Evolutionary conservation across 2,329 filamentous ascomycete species (phyloP), one percentile per base, ranked within the genome.

Genomic region (Claviceps purpurea): DNA sequence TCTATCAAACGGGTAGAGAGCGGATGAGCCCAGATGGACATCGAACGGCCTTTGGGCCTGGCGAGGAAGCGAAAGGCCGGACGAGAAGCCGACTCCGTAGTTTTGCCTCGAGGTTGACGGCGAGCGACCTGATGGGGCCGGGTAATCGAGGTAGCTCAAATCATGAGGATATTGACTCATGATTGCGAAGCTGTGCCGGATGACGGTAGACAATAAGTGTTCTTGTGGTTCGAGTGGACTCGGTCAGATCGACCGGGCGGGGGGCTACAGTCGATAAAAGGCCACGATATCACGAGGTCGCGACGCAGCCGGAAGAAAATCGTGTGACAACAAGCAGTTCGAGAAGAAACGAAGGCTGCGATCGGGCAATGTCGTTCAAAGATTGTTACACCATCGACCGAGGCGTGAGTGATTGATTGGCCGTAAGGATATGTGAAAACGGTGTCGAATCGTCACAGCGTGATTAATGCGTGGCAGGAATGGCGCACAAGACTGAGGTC

Each of bases 1-100:
- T 74, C 85, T 69, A 69, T 93, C 87, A 50, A 78, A 75, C 16
- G 76, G 74, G 68, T 91, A 95, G 50, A 90, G 74, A 54, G 79
- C 80, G 49, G 81, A 77, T 0, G 71, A 71, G 43, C 68, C 69
- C 63, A 88, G 77, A 52, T 82, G 80, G 55, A 77, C 79, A 63
- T 95, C 89, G 65, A 90, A 87, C 59, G 86, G 85, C 60, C 88
- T 80, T 60, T 89, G 90, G 44, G 81, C 73, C 64, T 73, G 70
- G 30, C 70, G 64, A 13, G 70, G 70, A 13, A 73, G 63, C 7
- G 70, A 71, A 45, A 73, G 58, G 30, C 69, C 69, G 14, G 64
- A 65, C 72, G 54, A 76, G 74, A 73, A 84, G 73, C 77, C 67
- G 73, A 58, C 63, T 43, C 52, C 69, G 57, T 77, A 78, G 52